A percentile compares a stretch with the other conserved stretches of the same genome.
phyloP scores from a whole-genome alignment of 2,329 filamentous ascomycete genomes.

The Fusarium nygamai region DNA sequence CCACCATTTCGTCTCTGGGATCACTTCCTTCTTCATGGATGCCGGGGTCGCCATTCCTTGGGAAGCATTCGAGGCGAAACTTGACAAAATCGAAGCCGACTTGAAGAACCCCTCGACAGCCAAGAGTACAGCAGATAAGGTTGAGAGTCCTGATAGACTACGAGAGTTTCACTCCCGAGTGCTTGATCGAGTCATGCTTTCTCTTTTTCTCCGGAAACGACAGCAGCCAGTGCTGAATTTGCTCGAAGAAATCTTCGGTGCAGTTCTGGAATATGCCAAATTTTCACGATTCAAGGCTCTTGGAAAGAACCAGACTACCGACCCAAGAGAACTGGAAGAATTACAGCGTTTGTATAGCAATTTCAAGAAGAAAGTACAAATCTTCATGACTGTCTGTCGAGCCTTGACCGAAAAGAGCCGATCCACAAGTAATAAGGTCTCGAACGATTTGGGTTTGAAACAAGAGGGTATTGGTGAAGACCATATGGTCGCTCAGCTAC shows the following conservation, averaged over 20 bases:
- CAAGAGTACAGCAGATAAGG: conserved; percentile 44
- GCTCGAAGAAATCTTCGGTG: conserved; percentile 78
- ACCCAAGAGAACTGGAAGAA: conserved; percentile 24
- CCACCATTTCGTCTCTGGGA: conserved; percentile 78
- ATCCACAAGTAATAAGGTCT: conserved; percentile 45
- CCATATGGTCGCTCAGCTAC: conserved; percentile 73
- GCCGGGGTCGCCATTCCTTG: conserved; percentile 79
- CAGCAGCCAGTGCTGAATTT: conserved; percentile 78
- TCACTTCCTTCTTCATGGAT: conserved; percentile 84
- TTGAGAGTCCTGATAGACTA: conserved; percentile 70
- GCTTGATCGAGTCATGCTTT: conserved; percentile 79
- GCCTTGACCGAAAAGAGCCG: conserved; percentile 72
- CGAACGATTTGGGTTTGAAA: conserved; percentile 48
- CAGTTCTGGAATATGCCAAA: conserved; percentile 78
- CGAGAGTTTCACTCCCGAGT: conserved; percentile 76
- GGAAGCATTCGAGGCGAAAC: conserved; percentile 72
- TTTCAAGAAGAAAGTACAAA: conserved; percentile 76
- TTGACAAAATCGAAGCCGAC: conserved; percentile 70
- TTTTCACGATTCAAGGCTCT: conserved; percentile 52
- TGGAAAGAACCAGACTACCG: conserved; percentile 38
- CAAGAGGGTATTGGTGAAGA: conserved; percentile 54
- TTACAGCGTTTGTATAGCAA: conserved; percentile 64
- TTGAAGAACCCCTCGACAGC: conserved; percentile 57
- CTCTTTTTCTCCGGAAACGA: conserved; percentile 76
- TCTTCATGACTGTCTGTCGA: conserved; percentile 79